These are phyloP conservation scores for Hypoxylon sp. DNA, from an alignment of 2,329 filamentous ascomycete species.

Conservation along the genomic window DNA sequence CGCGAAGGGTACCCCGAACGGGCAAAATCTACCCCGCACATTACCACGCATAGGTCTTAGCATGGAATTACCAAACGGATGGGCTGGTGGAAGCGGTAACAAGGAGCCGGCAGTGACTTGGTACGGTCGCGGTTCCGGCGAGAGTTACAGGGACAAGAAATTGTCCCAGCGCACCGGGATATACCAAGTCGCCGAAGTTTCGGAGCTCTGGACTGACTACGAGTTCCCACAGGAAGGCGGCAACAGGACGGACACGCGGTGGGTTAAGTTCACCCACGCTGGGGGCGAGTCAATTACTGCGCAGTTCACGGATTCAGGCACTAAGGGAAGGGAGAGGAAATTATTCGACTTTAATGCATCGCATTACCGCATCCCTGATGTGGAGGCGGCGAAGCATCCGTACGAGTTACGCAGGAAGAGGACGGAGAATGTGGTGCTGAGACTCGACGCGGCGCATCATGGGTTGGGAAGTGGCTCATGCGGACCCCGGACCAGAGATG, in stretches of 20 bases:
- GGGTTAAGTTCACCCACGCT: constrained; percentile 63
- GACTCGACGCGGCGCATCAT: constrained; percentile 73
- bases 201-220: constrained; percentile 72
- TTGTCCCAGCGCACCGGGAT: constrained; percentile 70
- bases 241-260: constrained; percentile 75
- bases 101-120: constrained; percentile 62
- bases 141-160: constrained; percentile 78
- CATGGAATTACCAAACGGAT: constrained; percentile 56
- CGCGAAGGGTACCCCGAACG: constrained; percentile 64
- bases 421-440: constrained; percentile 69
- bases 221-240: constrained; percentile 78
- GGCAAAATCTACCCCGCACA: constrained; percentile 67
- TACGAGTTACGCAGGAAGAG: constrained; percentile 70
- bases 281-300: constrained; percentile 49
- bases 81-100: constrained; percentile 40
- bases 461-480: constrained; percentile 75
- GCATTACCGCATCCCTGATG: constrained; percentile 65
- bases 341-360: constrained; percentile 70
- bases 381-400: constrained; percentile 74
- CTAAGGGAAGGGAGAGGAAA: constrained; percentile 55
- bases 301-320: constrained; percentile 49
- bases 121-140: constrained; percentile 78
- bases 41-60: constrained; percentile 75
- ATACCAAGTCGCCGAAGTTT: constrained; percentile 60
- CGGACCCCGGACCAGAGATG: constrained; percentile 68